Evolutionary conservation across 2,329 filamentous ascomycete species (phyloP), one percentile per base, ranked within the genome.

Genomic region (Fusarium guadeloupense): DNA sequence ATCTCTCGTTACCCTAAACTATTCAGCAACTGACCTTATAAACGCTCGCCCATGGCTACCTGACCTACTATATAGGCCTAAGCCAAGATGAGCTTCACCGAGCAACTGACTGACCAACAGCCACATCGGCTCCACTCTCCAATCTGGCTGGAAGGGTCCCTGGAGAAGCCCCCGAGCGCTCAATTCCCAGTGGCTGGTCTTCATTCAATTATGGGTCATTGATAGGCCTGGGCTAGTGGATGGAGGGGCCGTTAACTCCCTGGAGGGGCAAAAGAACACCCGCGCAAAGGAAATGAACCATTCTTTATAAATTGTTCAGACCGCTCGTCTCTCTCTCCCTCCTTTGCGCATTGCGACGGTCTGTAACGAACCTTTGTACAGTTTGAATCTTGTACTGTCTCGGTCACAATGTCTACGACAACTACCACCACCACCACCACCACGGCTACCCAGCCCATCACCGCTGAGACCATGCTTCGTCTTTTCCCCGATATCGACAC

Each of bases 401-500:
- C 40, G 47, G 45, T 55, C 56, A 64, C 57, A 34, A 77, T 74
- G 68, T 73, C 76, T 33, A 69, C 73, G 25, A 71, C 72, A 6
- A 73, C 71, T 14, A 67, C 66, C 19, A 81, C 83, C 28, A 83
- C 81, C 21, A 81, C 77, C 33, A 80, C 45, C 19, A 31, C 28
- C 4, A 31, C 28, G 34, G 34, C 79, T 31, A 74, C 82, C 34
- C 82, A 87, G 71, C 81, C 85, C 51, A 92, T 96, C 72, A 96
- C 92, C 46, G 92, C 93, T 16, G 87, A 95, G 69, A 92, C 90
- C 71, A 92, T 99, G 70, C 83, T 94, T 55, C 88, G 87, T 61
- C 85, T 98, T 42, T 98, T 98, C 77, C 92, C 93, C 47, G 93
- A 97, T 75, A 86, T 88, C 76, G 83, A 90, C 77, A 87, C 87